These are phyloP conservation scores for Dryas drummondii DNA, from an alignment of 306 rosid species.

Conservation along the genomic window DNA sequence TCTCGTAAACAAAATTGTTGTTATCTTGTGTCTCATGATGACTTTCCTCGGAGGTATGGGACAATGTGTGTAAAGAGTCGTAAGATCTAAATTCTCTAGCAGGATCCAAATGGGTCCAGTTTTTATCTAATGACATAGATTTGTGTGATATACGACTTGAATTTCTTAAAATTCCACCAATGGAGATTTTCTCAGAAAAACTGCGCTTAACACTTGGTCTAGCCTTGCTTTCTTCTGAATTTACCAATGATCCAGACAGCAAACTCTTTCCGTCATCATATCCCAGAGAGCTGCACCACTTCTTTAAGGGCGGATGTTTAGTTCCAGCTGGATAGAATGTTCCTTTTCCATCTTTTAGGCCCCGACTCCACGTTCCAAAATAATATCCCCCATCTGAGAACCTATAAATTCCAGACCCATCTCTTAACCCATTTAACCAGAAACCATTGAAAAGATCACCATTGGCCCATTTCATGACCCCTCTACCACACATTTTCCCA, in stretches of 20 bases:
- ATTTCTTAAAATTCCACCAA: conserved; percentile 41
- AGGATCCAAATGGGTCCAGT: conserved; percentile 32
- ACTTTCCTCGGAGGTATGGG: conserved; percentile 36
- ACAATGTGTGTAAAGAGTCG: conserved; percentile 33
- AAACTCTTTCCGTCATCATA: conserved; percentile 25
- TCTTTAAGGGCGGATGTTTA: conserved; percentile 62
- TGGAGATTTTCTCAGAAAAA: conserved; percentile 50
- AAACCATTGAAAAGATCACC: conserved; percentile 75
- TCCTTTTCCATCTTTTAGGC: conserved; percentile 92
- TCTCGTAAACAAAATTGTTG: conserved; percentile 46
- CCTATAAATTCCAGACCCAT: conserved; percentile 80
- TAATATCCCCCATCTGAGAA: conserved; percentile 77
- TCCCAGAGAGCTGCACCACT: conserved; percentile 47
- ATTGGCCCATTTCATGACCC: conserved; percentile 85
- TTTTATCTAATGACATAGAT: conserved; percentile 40
- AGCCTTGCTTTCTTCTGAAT: conserved; percentile 29
- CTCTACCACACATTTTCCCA: conserved; percentile 81
- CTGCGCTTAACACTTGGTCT: conserved; percentile 53
- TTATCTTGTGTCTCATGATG: conserved; percentile 40
- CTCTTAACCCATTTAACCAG: conserved; percentile 75
- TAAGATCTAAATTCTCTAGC: conserved; percentile 31
- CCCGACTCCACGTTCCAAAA: conserved; percentile 84
- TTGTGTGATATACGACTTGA: conserved; percentile 48
- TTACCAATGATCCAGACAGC: conserved; percentile 32
- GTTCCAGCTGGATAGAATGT: conserved; percentile 76